Evolutionary conservation across 768 basidiomycete genomes (phyloP), one percentile per base, ranked within the genome.

Genomic region (Phylloporus sp.): DNA sequence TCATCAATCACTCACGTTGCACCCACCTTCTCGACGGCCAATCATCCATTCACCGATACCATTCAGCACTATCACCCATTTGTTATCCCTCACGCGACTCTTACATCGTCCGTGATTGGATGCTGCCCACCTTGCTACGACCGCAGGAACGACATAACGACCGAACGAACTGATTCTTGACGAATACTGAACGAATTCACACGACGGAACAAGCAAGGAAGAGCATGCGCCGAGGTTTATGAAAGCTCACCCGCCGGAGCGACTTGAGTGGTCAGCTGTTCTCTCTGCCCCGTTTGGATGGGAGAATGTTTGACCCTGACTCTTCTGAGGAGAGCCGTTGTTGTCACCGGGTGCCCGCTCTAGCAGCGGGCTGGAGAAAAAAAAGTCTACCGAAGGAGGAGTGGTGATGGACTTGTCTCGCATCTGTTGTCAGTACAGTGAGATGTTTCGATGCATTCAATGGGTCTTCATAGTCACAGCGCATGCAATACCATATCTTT

Each of bases 141-240:
- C 53, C 56, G 56, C 64, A 62, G 59, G 61, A 52, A 61, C 59
- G 60, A 67, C 28, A 46, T 54, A 37, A 68, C 58, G 63, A 67
- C 54, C 52, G 56, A 65, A 52, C 53, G 63, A 67, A 61, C 44
- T 39, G 47, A 65, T 67, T 69, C 65, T 69, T 63, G 67, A 67
- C 61, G 63, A 67, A 66, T 56, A 48, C 27, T 63, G 40, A 14
- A 67, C 52, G 60, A 66, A 53, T 46, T 58, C 60, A 60, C 42
- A 40, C 63, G 45, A 65, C 51, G 51, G 63, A 62, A 53, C 37
- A 53, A 53, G 53, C 59, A 57, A 55, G 59, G 63, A 52, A 42
- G 43, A 46, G 44, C 48, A 47, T 32, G 21, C 47, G 46, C 58
- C 59, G 47, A 58, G 53, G 42, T 49, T 54, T 31, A 52, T 43